phyloP scores from a whole-genome alignment of 2,329 filamentous ascomycete genomes.

The Hymenoscyphus occultus region DNA sequence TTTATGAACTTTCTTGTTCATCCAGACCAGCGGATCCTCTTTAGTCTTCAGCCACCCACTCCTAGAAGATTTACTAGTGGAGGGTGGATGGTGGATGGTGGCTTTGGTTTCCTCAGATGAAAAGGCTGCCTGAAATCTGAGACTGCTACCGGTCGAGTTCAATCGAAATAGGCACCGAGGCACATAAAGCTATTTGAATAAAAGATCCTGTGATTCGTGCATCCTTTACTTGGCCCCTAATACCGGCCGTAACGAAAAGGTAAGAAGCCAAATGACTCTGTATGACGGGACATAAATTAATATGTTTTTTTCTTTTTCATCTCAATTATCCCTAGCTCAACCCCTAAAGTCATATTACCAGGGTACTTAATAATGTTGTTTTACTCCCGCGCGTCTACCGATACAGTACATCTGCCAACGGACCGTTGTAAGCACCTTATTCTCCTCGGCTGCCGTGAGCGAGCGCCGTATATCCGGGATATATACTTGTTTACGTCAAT shows the following conservation, averaged over 20 bases:
- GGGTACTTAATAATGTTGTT: too few relatives aligned
- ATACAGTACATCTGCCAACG: not conserved
- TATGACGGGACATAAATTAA: not conserved
- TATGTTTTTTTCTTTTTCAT: not conserved
- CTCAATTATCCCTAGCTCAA: not conserved
- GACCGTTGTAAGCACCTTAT: not conserved
- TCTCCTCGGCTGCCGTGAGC: not conserved
- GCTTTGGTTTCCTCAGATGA: not conserved
- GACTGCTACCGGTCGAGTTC: not conserved
- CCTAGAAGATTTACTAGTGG: not conserved
- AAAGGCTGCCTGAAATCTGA: not conserved
- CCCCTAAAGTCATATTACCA: not conserved
- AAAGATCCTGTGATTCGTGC: not conserved
- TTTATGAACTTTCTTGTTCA: not conserved
- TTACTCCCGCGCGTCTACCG: not conserved
- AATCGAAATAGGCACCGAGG: slow-evolving; percentile 1
- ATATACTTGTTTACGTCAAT: too few relatives aligned
- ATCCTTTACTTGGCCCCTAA: not conserved
- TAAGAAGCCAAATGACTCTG: not conserved
- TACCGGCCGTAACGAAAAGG: not conserved
- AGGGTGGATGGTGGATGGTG: not conserved
- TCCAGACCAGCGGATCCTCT: not conserved
- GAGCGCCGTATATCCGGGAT: too few relatives aligned
- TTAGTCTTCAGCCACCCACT: not conserved
- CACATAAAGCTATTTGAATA: not conserved